These are phyloP conservation scores for Pyrrhoderma lamaoense DNA, from an alignment of 1,284 basidiomycete genomes.

Conservation along the genomic window DNA sequence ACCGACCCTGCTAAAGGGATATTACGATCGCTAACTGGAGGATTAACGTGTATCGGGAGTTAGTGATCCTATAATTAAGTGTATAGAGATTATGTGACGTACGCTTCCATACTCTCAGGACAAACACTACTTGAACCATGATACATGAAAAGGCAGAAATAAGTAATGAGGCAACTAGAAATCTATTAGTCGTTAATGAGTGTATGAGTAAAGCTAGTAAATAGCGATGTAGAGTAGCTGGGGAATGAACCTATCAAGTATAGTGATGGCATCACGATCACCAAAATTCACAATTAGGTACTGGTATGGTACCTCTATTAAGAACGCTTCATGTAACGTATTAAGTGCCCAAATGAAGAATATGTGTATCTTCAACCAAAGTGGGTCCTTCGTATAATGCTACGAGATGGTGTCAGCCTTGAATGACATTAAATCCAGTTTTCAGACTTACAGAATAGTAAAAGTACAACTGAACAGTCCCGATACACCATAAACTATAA, in stretches of 20 bases:
- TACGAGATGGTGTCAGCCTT: background rate
- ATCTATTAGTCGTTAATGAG: background rate
- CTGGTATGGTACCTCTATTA: conserved; percentile 4
- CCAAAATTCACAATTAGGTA: conserved; percentile 12
- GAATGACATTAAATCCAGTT: background rate
- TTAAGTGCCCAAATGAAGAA: conserved; percentile 13
- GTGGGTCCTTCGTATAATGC: conserved; percentile 8
- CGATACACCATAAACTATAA: conserved; percentile 16
- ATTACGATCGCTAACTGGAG: conserved; percentile 15
- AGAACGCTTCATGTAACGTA: conserved; percentile 12
- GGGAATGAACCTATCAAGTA: conserved; percentile 5
- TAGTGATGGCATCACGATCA: background rate
- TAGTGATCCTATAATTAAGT: too few species aligned
- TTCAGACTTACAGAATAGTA: conserved; percentile 12
- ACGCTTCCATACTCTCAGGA: conserved; percentile 10
- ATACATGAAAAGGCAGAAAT: conserved; percentile 5
- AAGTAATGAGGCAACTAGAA: background rate
- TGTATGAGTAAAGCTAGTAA: background rate
- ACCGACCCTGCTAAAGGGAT: background rate
- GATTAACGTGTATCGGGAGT: background rate
- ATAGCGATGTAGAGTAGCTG: background rate
- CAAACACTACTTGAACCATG: conserved; percentile 9
- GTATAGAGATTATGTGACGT: background rate
- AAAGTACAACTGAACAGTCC: conserved; percentile 14
- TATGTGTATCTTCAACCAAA: conserved; percentile 9